phyloP scores from a whole-genome alignment of 305 asterid genomes.

The Fraxinus platypoda region DNA sequence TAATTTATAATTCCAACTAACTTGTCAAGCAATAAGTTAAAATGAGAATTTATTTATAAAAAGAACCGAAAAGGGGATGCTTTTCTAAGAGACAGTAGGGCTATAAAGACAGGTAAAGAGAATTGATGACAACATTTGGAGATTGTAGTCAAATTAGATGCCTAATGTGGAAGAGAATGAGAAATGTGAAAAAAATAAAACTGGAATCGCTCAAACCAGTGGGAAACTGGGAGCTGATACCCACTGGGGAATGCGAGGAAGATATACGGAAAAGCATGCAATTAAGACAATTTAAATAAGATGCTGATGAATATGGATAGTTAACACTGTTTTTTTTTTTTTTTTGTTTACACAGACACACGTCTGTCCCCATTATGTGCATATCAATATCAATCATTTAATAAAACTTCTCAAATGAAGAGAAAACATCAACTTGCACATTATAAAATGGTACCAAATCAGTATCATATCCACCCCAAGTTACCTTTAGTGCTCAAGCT shows the following conservation, averaged over 20 bases:
- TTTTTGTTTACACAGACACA: conserved; percentile 11
- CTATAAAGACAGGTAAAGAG: conserved; percentile 14
- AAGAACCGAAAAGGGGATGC: not conserved
- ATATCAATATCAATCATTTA: conserved; percentile 16
- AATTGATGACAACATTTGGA: conserved; percentile 13
- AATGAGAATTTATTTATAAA: conserved; percentile 12
- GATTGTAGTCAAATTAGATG: conserved; percentile 16
- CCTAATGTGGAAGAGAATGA: conserved; percentile 18
- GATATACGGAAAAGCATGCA: conserved; percentile 6
- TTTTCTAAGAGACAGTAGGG: conserved; percentile 9
- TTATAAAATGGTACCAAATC: conserved; percentile 23
- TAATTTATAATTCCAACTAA: conserved; percentile 18
- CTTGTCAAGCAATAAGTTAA: conserved; percentile 13
- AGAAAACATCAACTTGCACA: conserved; percentile 22
- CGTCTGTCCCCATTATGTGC: conserved; percentile 10
- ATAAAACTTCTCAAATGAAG: conserved; percentile 14
- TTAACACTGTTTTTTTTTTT: conserved; percentile 5
- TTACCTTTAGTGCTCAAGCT: conserved; percentile 96
- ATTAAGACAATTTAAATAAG: conserved; percentile 20
- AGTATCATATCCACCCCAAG: conserved; percentile 26
- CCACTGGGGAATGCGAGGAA: conserved; percentile 12
- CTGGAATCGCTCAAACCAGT: conserved; percentile 26
- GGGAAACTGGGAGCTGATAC: conserved; percentile 22
- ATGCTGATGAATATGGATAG: conserved; percentile 1
- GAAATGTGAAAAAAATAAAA: conserved; percentile 8